A percentile compares a stretch with the other conserved stretches of the same genome.
These are phyloP conservation scores for Sanghuangporus weigelae DNA, from an alignment of 1,284 basidiomycete genomes.

Conservation along the genomic window DNA sequence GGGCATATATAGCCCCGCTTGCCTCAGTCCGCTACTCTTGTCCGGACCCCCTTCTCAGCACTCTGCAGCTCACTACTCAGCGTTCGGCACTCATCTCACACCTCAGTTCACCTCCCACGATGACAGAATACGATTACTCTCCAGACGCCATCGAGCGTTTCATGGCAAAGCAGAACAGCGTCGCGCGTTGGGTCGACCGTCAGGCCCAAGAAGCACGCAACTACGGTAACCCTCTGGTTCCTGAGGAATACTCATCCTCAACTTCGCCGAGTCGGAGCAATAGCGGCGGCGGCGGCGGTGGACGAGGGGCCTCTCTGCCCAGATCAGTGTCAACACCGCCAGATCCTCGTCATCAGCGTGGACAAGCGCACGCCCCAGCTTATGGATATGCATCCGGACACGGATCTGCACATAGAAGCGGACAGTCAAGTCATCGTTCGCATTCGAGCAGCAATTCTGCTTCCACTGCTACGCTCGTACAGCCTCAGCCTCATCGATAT, in stretches of 20 bases:
- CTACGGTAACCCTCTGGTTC: slow-evolving; percentile 27
- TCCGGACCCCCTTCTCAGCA: background rate
- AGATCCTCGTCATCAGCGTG: background rate
- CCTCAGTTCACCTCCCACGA: slow-evolving; percentile 21
- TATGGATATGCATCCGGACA: background rate
- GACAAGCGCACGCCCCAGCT: background rate
- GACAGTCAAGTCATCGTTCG: background rate
- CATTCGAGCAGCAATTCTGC: background rate
- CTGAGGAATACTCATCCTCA: background rate
- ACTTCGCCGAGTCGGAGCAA: background rate
- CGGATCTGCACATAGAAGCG: background rate
- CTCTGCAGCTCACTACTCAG: background rate
- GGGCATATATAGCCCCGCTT: background rate
- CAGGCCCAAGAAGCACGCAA: slow-evolving; percentile 24
- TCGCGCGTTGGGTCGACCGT: slow-evolving; percentile 38
- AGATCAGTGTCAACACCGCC: slow-evolving; percentile 12
- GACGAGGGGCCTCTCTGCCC: background rate
- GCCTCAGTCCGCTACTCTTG: background rate
- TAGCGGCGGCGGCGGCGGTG: background rate
- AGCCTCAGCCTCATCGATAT: background rate
- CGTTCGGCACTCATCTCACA: background rate
- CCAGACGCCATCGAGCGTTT: slow-evolving; percentile 43
- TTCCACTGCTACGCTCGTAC: background rate
- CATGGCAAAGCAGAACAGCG: slow-evolving; percentile 36
- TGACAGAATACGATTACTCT: slow-evolving; percentile 56